phyloP scores from a whole-genome alignment of 163 green algal species.

The Coccomyxa subellipsoidea region DNA sequence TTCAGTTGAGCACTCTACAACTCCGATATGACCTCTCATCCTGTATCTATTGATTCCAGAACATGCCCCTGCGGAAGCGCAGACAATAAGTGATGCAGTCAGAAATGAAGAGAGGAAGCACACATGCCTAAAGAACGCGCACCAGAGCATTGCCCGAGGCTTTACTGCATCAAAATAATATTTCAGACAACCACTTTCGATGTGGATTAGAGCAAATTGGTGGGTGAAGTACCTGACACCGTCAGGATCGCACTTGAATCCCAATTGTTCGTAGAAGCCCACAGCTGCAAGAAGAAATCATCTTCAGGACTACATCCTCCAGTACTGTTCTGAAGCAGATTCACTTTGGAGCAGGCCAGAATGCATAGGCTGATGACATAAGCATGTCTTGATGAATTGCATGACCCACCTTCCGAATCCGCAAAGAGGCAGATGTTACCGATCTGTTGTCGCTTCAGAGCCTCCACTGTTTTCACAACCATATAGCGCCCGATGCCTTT shows the following conservation, averaged over 20 bases:
- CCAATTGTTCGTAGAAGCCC: slow-evolving; percentile 87
- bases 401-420: slow-evolving; percentile 57
- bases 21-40: not conserved
- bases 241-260: slow-evolving; percentile 88
- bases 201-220: not conserved
- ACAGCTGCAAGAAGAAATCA: slow-evolving; percentile 54
- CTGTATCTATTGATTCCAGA: slow-evolving; percentile 53
- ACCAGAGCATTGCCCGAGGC: not conserved
- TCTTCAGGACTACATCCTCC: not conserved
- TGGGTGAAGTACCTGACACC: slow-evolving; percentile 73
- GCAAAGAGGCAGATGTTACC: slow-evolving; percentile 97
- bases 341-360: not conserved
- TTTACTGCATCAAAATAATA: not conserved
- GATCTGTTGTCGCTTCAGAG: slow-evolving; percentile 67
- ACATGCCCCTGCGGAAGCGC: slow-evolving; percentile 57
- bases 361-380: not conserved
- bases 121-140: not conserved
- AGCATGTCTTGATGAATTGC: not conserved
- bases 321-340: not conserved
- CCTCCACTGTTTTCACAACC: slow-evolving; percentile 79
- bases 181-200: not conserved
- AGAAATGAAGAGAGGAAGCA: not conserved
- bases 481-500: slow-evolving; percentile 91
- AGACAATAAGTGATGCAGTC: not conserved
- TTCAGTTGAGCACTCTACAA: too few relatives aligned